Evolutionary conservation across 495 filamentous ascomycete species (phyloP).

Genomic region (Paragyromitra xinjiangensis): DNA sequence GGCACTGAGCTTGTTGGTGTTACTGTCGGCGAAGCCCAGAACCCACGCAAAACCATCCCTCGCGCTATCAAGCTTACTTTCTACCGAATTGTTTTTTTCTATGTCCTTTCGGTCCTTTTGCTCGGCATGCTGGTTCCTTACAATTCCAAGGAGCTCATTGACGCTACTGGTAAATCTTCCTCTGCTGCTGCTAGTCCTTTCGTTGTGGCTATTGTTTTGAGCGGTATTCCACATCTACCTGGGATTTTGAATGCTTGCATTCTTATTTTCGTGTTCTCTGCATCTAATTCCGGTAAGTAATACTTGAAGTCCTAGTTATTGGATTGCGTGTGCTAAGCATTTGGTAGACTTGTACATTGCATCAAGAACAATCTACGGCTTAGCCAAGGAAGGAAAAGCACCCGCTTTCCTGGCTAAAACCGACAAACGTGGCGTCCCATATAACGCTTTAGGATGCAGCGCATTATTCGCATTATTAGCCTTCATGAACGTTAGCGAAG

Average conservation of each 20-base stretch:
- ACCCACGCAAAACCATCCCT: constrained; percentile 79
- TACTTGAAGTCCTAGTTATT: constrained; percentile 49
- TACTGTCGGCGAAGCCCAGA: constrained; percentile 80
- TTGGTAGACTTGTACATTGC: constrained; percentile 76
- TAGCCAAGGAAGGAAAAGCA: constrained; percentile 79
- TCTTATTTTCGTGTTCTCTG: constrained; percentile 80
- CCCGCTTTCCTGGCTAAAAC: constrained; percentile 75
- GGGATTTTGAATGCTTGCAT: constrained; percentile 73
- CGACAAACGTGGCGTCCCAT: constrained; percentile 78
- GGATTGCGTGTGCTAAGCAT: constrained; percentile 26
- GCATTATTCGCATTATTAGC: constrained; percentile 73
- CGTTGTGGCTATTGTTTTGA: constrained; percentile 67
- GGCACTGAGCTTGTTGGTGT: constrained; percentile 87
- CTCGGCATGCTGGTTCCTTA: constrained; percentile 68
- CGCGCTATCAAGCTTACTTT: constrained; percentile 81
- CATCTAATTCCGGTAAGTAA: constrained; percentile 69
- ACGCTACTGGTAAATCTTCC: constrained; percentile 62
- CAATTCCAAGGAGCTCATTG: constrained; percentile 64
- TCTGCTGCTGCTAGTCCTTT: constrained; percentile 69
- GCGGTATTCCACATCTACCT: constrained; percentile 65
- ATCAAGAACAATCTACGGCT: constrained; percentile 79
- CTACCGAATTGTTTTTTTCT: constrained; percentile 88
- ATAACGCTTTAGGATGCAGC: constrained; percentile 71
- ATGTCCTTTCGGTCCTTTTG: constrained; percentile 70
- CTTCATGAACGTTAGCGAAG: constrained; percentile 78